phyloP scores from a whole-genome alignment of 352 stramenopile genomes.

The Phytophthora kernoviae region DNA sequence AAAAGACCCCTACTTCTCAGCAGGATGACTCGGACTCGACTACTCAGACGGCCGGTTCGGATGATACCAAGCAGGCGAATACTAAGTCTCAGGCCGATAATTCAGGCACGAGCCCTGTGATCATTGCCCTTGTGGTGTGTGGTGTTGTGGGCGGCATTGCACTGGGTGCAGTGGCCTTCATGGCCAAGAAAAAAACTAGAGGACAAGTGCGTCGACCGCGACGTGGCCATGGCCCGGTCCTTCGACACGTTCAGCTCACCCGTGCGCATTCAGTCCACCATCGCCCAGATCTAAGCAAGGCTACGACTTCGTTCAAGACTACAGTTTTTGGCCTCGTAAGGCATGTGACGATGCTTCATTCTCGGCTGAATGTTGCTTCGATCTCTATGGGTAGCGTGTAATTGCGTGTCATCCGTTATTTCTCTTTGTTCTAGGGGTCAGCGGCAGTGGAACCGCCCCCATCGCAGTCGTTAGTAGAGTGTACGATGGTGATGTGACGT shows the following conservation, averaged over 20 bases:
- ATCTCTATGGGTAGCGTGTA: constrained; percentile 20
- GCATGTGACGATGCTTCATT: not conserved
- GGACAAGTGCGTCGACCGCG: constrained; percentile 30
- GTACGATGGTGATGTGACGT: constrained; percentile 26
- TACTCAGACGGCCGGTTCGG: constrained; percentile 16
- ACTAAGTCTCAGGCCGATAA: constrained; percentile 16
- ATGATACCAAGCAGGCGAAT: constrained; percentile 23
- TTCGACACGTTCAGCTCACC: constrained; percentile 39
- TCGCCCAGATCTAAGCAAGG: constrained; percentile 38
- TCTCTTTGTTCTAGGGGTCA: constrained; percentile 17
- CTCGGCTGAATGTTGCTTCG: constrained; percentile 2
- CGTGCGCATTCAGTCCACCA: constrained; percentile 30
- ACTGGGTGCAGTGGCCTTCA: constrained; percentile 25
- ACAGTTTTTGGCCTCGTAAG: constrained; percentile 3
- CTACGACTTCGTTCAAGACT: constrained; percentile 4
- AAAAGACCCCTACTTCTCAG: constrained; percentile 24
- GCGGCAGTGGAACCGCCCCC: constrained; percentile 38
- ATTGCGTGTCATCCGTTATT: constrained; percentile 32
- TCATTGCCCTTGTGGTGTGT: constrained; percentile 28
- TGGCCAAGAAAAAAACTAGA: constrained; percentile 33
- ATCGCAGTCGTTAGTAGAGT: constrained; percentile 31
- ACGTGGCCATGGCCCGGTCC: constrained; percentile 24
- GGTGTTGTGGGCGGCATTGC: constrained; percentile 28
- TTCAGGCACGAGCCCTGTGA: constrained; percentile 27
- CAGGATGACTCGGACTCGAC: constrained; percentile 13